Evolutionary conservation across 2,329 filamentous ascomycete species (phyloP).

Genomic region (Claviceps pusilla): DNA sequence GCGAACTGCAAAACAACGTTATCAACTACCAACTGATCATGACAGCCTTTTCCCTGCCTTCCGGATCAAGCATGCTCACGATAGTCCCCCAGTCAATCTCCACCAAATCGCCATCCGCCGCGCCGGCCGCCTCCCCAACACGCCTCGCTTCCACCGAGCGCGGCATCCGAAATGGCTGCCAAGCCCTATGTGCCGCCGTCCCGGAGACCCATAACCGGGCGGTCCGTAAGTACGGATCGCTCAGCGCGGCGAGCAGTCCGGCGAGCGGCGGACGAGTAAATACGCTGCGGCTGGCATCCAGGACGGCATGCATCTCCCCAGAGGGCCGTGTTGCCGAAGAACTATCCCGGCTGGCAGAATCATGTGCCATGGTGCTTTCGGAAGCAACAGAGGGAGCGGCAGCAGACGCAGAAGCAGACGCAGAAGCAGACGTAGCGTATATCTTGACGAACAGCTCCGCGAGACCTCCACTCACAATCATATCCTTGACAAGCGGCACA

Average conservation of each 20-base stretch:
- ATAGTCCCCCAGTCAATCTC: slow-evolving; percentile 1
- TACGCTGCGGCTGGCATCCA: neutral
- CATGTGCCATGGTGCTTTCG: neutral
- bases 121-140: neutral
- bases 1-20: neutral
- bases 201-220: slow-evolving; percentile 23
- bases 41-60: neutral
- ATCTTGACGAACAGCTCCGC: slow-evolving; percentile 10
- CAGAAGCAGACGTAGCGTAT: neutral
- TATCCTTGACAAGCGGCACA: slow-evolving; percentile 17
- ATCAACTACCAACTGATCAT: neutral
- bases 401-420: neutral
- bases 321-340: neutral
- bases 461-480: slow-evolving; percentile 18
- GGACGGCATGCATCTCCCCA: neutral
- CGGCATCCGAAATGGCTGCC: slow-evolving; percentile 5
- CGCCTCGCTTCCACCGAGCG: slow-evolving; percentile 5
- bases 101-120: neutral
- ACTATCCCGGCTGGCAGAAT: neutral
- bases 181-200: slow-evolving; percentile 15
- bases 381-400: neutral
- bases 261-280: slow-evolving; percentile 17
- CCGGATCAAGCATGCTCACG: neutral
- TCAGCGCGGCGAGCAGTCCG: slow-evolving; percentile 25
- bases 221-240: slow-evolving; percentile 29